Percentiles rank a stretch among this genome's conserved stretches.
phyloP scores from a whole-genome alignment of 306 rosid species.

The Ziziphus jujuba region DNA sequence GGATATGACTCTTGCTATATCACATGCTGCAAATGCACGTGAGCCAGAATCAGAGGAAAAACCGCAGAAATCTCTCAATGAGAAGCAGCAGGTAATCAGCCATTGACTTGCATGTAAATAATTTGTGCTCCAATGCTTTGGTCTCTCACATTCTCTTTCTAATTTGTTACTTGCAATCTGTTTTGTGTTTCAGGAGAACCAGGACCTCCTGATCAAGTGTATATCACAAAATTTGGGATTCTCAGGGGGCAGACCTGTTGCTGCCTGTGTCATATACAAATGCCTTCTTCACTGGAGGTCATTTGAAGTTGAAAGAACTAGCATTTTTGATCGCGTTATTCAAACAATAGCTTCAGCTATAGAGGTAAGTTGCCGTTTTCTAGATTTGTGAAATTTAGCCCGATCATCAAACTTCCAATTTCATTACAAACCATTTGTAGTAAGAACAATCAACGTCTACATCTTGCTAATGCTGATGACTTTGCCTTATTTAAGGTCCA shows the following conservation, averaged over 20 bases:
- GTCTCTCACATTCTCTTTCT: conserved; percentile 19
- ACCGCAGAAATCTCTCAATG: conserved; percentile 96
- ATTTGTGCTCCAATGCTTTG: conserved; percentile 15
- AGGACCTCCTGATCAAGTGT: conserved; percentile 81
- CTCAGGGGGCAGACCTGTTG: conserved; percentile 88
- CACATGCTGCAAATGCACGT: conserved; percentile 82
- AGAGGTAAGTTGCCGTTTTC: conserved; percentile 54
- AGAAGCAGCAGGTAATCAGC: conserved; percentile 89
- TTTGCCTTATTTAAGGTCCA: conserved; percentile 59
- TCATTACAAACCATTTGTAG: conserved; percentile 16
- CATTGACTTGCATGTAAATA: conserved; percentile 1
- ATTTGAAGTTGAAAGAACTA: conserved; percentile 97
- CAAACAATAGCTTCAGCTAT: conserved; percentile 95
- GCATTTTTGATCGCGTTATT: conserved; percentile 89
- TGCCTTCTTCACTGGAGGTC: conserved; percentile 99
- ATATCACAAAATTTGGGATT: conserved; percentile 97
- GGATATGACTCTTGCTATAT: conserved; percentile 76
- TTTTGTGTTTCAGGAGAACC: conserved; percentile 83
- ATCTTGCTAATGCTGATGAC: conserved; percentile 29
- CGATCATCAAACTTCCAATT: conserved; percentile 17
- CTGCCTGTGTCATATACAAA: conserved; percentile 94
- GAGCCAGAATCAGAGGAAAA: conserved; percentile 98
- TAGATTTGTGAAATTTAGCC: conserved; percentile 15
- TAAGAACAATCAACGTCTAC: conserved; percentile 15
- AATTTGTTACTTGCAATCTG: conserved; percentile 24